Evolutionary conservation across 306 rosid species (phyloP).

Genomic region (Coriaria nepalensis): DNA sequence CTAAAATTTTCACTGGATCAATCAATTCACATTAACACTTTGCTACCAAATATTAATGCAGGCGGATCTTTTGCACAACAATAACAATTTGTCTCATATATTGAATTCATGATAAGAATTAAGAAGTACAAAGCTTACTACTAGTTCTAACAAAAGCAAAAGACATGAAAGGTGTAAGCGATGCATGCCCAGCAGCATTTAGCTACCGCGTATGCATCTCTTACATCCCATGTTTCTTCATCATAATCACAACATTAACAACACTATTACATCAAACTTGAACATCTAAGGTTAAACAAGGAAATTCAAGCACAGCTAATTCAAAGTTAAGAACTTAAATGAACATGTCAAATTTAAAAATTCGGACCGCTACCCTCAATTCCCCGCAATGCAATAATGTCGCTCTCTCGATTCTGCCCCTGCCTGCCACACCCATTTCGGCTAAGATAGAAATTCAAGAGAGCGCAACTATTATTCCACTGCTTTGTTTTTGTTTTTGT

Average conservation of each 20-base stretch:
- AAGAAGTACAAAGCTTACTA: too few relatives aligned
- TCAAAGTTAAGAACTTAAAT: constrained; percentile 11
- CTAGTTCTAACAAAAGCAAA: not conserved
- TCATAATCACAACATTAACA: constrained; percentile 3
- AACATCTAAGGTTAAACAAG: not conserved
- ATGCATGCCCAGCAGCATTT: constrained; percentile 83
- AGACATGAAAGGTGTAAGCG: constrained; percentile 82
- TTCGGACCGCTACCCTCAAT: constrained; percentile 99
- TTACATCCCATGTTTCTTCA: constrained; percentile 67
- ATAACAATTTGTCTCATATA: too few relatives aligned
- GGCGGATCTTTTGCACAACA: too few relatives aligned
- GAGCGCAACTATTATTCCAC: constrained; percentile 61
- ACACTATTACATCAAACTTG: too few relatives aligned
- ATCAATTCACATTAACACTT: too few relatives aligned
- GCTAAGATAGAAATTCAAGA: constrained; percentile 42
- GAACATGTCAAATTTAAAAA: constrained; percentile 20
- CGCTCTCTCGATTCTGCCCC: constrained; percentile 61
- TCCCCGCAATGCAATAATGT: constrained; percentile 94
- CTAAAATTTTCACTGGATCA: too few relatives aligned
- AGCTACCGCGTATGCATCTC: constrained; percentile 96
- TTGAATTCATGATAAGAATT: too few relatives aligned
- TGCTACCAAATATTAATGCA: too few relatives aligned
- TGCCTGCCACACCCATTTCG: not conserved
- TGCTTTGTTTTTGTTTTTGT: constrained; percentile 23
- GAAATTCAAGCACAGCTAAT: constrained; percentile 18